Evolutionary conservation across 2,329 filamentous ascomycete genomes (phyloP).

Genomic region (Mollisiaceae sp.): DNA sequence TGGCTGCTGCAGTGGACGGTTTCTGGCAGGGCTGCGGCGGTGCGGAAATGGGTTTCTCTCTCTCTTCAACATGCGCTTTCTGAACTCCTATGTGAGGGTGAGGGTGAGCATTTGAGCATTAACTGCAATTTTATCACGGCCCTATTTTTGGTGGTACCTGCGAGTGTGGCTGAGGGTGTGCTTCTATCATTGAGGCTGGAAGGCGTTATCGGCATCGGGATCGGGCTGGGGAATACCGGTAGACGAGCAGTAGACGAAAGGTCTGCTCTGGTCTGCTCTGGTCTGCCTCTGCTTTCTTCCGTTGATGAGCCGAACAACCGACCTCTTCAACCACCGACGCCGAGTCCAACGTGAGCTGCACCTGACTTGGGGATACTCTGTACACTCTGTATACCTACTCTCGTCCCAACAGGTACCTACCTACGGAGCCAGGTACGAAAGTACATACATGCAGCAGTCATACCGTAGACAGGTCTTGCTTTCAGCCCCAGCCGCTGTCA

Average conservation of each 20-base stretch:
- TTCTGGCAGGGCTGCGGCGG: not conserved
- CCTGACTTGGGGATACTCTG: not conserved
- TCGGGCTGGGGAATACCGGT: not conserved
- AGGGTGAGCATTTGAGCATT: not conserved
- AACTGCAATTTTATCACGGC: constrained; percentile 5
- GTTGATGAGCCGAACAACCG: constrained; percentile 1
- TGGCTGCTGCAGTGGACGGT: not conserved
- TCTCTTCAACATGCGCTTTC: constrained; percentile 1
- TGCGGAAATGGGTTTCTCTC: not conserved
- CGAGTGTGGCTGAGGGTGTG: not conserved
- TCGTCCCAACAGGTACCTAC: no score
- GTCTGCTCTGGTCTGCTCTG: no score
- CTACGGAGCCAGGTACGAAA: no score
- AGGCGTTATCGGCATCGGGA: not conserved
- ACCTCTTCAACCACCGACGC: not conserved
- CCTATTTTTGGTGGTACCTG: not conserved
- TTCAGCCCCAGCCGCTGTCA: not conserved
- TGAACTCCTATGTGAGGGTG: not conserved
- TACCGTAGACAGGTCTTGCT: no score
- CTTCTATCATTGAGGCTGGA: not conserved
- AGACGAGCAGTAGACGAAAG: no score
- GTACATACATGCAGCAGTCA: no score
- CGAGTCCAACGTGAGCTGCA: not conserved
- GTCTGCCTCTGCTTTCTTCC: not conserved
- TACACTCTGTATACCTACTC: no score